Conservation (phyloP, 805 yeast species). For the Wickerhamomyces queroliae region DNA sequence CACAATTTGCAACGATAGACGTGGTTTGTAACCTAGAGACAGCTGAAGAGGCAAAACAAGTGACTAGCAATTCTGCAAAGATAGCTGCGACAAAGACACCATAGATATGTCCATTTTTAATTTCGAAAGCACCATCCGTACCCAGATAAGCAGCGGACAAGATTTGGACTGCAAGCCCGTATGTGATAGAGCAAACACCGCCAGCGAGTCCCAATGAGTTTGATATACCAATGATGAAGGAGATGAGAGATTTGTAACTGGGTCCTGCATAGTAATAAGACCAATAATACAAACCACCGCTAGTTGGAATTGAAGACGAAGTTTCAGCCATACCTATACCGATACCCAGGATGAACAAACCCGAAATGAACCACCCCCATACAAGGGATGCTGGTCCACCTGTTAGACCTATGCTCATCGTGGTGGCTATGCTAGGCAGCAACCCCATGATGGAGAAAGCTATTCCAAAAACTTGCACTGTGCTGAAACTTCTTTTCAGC, state of each 20-base stretch:
- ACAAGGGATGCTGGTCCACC: conserved; percentile 57
- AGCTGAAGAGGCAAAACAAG: conserved; percentile 46
- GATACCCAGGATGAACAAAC: conserved; percentile 43
- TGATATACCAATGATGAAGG: conserved; percentile 59
- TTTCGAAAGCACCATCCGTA: conserved; percentile 38
- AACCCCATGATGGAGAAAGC: no score
- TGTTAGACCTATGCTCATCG: conserved; percentile 39
- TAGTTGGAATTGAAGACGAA: conserved; percentile 61
- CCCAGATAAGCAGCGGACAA: conserved; percentile 42
- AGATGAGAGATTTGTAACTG: conserved; percentile 37
- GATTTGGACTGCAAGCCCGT: conserved; percentile 54
- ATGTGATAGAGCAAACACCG: conserved; percentile 58
- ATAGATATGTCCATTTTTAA: conserved; percentile 45
- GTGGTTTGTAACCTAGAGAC: conserved; percentile 50
- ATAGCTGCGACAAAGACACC: conserved; percentile 57
- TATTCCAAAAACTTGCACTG: conserved; percentile 59
- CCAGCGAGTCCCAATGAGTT: conserved; percentile 59
- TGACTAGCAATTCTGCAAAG: conserved; percentile 39
- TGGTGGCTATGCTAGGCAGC: conserved; percentile 53
- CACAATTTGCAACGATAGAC: conserved; percentile 48
- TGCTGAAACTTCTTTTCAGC: conserved; percentile 48
- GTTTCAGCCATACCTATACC: conserved; percentile 59
- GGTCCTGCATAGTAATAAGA: conserved; percentile 57
- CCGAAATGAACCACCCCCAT: conserved; percentile 67
- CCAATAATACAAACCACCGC: conserved; percentile 66